phyloP scores from a whole-genome alignment of 2,329 filamentous ascomycete genomes.

The Ophiostoma pallidulum region DNA sequence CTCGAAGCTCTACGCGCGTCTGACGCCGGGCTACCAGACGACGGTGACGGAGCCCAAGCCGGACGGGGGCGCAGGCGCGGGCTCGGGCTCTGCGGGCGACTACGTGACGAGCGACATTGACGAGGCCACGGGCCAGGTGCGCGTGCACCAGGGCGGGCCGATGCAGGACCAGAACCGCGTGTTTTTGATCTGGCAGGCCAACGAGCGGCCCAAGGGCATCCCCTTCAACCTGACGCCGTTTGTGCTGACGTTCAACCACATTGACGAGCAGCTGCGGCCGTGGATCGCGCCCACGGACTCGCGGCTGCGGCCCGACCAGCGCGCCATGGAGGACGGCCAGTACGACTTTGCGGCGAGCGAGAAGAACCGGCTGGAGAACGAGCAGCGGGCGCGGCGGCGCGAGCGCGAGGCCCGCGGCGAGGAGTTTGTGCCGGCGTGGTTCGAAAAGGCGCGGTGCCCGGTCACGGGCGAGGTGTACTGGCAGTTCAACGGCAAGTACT shows the following conservation, averaged over 20 bases:
- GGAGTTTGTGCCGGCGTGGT: conserved; percentile 80
- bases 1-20: conserved; percentile 87
- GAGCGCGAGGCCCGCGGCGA: conserved; percentile 68
- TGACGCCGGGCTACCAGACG: conserved; percentile 84
- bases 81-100: conserved; percentile 26
- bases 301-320: conserved; percentile 82
- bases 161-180: conserved; percentile 58
- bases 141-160: conserved; percentile 40
- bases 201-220: conserved; percentile 69
- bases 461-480: conserved; percentile 84
- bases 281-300: conserved; percentile 89
- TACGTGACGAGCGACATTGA: conserved; percentile 17
- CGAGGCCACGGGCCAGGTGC: conserved; percentile 25
- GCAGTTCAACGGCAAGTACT: conserved; percentile 84
- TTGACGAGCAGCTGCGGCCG: conserved; percentile 69
- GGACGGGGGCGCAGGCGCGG: background rate
- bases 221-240: conserved; percentile 98
- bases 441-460: conserved; percentile 60
- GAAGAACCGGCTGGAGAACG: conserved; percentile 91
- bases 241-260: conserved; percentile 84
- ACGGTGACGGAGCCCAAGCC: conserved; percentile 31
- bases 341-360: conserved; percentile 89
- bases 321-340: conserved; percentile 97
- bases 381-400: conserved; percentile 68
- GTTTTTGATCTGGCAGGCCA: conserved; percentile 87